Percentiles rank a stretch among this genome's conserved stretches.
Evolutionary conservation across 108 stramenopile genomes (phyloP).

Genomic region (Skeletonema menzelii): DNA sequence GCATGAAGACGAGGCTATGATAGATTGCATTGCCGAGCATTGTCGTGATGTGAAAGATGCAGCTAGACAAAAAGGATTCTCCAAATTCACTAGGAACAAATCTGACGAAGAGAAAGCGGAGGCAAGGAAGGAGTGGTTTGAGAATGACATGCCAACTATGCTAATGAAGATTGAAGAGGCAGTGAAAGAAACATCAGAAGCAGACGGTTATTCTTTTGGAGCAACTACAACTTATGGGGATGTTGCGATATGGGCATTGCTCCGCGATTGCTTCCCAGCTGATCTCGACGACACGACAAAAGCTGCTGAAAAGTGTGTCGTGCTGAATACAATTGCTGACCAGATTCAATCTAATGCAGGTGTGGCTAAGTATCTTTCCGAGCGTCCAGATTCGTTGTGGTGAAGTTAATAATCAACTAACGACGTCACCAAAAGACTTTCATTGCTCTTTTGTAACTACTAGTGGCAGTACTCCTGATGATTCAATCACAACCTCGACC

Average conservation of each 20-base stretch:
- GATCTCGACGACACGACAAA: slow-evolving; percentile 52
- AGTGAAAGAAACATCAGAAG: slow-evolving; percentile 18
- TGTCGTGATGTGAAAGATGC: slow-evolving; percentile 68
- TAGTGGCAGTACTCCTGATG: slow-evolving; percentile 73
- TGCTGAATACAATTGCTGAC: slow-evolving; percentile 47
- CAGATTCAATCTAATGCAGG: slow-evolving; percentile 32
- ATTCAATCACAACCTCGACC: slow-evolving; percentile 63
- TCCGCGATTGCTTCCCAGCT: slow-evolving; percentile 45
- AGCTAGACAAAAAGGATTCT: slow-evolving; percentile 52
- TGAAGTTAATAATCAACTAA: slow-evolving; percentile 12
- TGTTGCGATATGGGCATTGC: slow-evolving; percentile 53
- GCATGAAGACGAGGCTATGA: slow-evolving; percentile 51
- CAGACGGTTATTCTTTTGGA: slow-evolving; percentile 49
- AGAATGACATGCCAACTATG: slow-evolving; percentile 52
- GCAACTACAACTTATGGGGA: slow-evolving; percentile 47
- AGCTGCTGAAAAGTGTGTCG: slow-evolving; percentile 49
- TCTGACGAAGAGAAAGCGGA: slow-evolving; percentile 52
- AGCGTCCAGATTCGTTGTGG: slow-evolving; percentile 57
- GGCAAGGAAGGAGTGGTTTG: slow-evolving; percentile 48
- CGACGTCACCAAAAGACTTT: neutral
- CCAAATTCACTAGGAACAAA: slow-evolving; percentile 50
- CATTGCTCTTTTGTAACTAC: neutral
- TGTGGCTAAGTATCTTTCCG: slow-evolving; percentile 50
- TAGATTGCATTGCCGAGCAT: slow-evolving; percentile 73
- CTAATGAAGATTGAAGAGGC: slow-evolving; percentile 54